These are phyloP conservation scores for Hygrocybe punicea DNA, from an alignment of 768 basidiomycete genomes.

Conservation along the genomic window DNA sequence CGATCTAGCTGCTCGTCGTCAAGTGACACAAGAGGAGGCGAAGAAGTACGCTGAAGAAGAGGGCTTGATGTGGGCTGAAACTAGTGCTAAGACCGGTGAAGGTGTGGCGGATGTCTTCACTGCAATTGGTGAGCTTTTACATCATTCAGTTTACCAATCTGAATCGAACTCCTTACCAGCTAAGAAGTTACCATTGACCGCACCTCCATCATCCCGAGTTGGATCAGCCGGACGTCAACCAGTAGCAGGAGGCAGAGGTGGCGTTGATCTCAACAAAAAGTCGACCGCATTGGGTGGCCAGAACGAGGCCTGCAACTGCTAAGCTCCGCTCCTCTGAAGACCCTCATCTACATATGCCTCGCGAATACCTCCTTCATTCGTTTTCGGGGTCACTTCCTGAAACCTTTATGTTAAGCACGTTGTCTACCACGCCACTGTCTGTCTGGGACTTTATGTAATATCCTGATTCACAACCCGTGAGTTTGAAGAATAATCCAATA, in stretches of 20 bases:
- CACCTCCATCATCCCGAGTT: constrained; percentile 61
- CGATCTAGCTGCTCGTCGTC: constrained; percentile 80
- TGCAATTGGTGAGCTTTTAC: constrained; percentile 61
- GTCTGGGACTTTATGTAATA: too few relatives aligned
- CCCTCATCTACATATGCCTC: constrained; percentile 20
- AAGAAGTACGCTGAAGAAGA: constrained; percentile 92
- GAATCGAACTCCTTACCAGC: constrained; percentile 41
- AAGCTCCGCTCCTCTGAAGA: constrained; percentile 21
- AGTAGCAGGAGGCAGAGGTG: constrained; percentile 50
- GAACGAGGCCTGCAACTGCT: constrained; percentile 78
- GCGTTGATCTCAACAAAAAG: constrained; percentile 82
- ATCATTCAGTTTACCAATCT: constrained; percentile 4
- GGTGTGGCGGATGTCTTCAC: constrained; percentile 85
- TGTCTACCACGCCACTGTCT: too few relatives aligned
- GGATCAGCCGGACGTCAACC: constrained; percentile 49
- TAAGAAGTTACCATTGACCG: constrained; percentile 84
- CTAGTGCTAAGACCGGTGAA: constrained; percentile 85
- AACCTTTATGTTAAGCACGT: too few relatives aligned
- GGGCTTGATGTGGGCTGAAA: constrained; percentile 90
- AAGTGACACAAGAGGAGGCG: constrained; percentile 83
- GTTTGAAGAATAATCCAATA: too few relatives aligned
- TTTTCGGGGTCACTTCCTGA: too few relatives aligned
- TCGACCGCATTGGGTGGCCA: constrained; percentile 45
- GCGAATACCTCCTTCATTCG: background rate
- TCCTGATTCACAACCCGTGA: too few relatives aligned